A percentile compares a stretch with the other conserved stretches of the same genome.
Evolutionary conservation across 495 filamentous ascomycete species (phyloP).

Genomic region (Tuber melanosporum): DNA sequence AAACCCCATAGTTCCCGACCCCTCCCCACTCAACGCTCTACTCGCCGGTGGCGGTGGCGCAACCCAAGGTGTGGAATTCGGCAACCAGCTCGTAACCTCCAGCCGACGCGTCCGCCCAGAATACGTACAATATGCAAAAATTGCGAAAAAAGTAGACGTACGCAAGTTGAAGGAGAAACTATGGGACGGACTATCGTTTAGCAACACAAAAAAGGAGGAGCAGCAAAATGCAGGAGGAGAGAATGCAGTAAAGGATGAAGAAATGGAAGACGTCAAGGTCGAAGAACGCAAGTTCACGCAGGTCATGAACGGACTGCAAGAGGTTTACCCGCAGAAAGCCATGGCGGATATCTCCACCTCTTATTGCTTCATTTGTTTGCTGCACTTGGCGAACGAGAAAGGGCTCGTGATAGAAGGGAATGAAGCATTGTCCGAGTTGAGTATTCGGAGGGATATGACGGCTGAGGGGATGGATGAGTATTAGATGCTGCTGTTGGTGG

Average conservation of each 20-base stretch:
- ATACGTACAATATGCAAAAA: slow-evolving; percentile 91
- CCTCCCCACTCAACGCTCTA: background rate
- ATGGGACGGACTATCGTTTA: slow-evolving; percentile 79
- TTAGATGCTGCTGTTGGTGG: slow-evolving; percentile 20
- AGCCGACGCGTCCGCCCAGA: slow-evolving; percentile 75
- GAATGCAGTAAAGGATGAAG: slow-evolving; percentile 7
- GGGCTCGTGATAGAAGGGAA: slow-evolving; percentile 66
- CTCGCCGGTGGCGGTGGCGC: background rate
- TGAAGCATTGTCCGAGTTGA: slow-evolving; percentile 52
- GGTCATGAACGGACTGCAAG: slow-evolving; percentile 81
- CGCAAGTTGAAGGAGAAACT: slow-evolving; percentile 89
- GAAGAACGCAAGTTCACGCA: slow-evolving; percentile 65
- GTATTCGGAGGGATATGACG: slow-evolving; percentile 53
- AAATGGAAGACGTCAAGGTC: slow-evolving; percentile 6
- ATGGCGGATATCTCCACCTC: slow-evolving; percentile 95
- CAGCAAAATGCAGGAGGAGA: background rate
- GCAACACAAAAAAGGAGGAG: slow-evolving; percentile 38
- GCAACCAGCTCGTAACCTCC: slow-evolving; percentile 88
- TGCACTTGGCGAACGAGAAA: slow-evolving; percentile 97
- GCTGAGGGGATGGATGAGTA: slow-evolving; percentile 46
- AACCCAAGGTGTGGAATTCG: slow-evolving; percentile 60
- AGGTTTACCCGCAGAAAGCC: slow-evolving; percentile 71
- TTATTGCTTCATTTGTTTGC: slow-evolving; percentile 92
- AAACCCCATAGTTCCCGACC: slow-evolving; percentile 36
- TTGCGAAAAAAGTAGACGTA: slow-evolving; percentile 99